Evolutionary conservation across 495 filamentous ascomycete genomes (phyloP).

Genomic region (Xylaria palmicola): DNA sequence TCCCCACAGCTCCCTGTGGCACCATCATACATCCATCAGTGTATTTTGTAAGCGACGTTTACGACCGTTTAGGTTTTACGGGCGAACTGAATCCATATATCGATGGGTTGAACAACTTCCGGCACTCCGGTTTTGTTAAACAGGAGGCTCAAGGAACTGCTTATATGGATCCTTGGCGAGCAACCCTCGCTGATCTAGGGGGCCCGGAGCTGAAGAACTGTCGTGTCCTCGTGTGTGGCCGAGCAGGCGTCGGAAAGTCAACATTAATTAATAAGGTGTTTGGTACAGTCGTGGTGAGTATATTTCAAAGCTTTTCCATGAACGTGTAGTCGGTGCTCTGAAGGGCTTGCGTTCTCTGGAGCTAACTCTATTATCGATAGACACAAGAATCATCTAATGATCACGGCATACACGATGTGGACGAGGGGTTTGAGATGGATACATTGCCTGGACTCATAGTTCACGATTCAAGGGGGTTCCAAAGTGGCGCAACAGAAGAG

Average conservation of each 20-base stretch:
- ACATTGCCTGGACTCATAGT: slow-evolving; percentile 17
- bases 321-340: background rate
- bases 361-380: slow-evolving; percentile 2
- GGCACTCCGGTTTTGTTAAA: slow-evolving; percentile 4
- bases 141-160: slow-evolving; percentile 17
- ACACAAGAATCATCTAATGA: slow-evolving; percentile 15
- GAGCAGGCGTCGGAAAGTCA: slow-evolving; percentile 38
- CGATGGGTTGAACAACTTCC: slow-evolving; percentile 12
- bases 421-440: slow-evolving; percentile 19
- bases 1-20: slow-evolving; percentile 21
- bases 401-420: slow-evolving; percentile 15
- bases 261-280: slow-evolving; percentile 39
- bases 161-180: slow-evolving; percentile 16
- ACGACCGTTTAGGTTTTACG: slow-evolving; percentile 9
- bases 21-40: slow-evolving; percentile 37
- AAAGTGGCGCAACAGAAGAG: slow-evolving; percentile 16
- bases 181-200: slow-evolving; percentile 8
- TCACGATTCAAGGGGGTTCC: slow-evolving; percentile 16
- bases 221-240: slow-evolving; percentile 36
- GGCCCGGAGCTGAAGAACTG: slow-evolving; percentile 22
- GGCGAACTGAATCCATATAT: slow-evolving; percentile 13
- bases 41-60: slow-evolving; percentile 29
- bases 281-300: slow-evolving; percentile 18
- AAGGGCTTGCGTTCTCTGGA: background rate
- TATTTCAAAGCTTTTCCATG: background rate